Conservation (phyloP, 495 filamentous ascomycete species). For the Tetracladium marchalianum region DNA sequence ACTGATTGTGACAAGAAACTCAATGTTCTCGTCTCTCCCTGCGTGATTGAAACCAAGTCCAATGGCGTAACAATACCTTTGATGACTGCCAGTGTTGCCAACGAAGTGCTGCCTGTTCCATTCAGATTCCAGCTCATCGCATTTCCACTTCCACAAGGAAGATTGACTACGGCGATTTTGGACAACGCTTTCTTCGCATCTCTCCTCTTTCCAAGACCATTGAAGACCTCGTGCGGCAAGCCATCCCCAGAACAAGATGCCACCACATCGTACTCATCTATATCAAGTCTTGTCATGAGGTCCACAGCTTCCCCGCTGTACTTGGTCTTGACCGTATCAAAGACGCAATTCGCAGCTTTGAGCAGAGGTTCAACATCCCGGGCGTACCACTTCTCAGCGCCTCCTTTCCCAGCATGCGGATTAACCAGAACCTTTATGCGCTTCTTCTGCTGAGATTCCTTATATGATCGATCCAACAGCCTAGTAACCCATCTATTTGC, state of each 20-base stretch:
- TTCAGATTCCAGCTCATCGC: conserved; percentile 86
- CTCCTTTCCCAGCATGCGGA: conserved; percentile 78
- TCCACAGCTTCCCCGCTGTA: conserved; percentile 69
- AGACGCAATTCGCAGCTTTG: conserved; percentile 64
- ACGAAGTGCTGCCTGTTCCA: conserved; percentile 64
- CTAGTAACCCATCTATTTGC: conserved; percentile 50
- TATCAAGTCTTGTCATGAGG: conserved; percentile 69
- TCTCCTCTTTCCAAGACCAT: conserved; percentile 67
- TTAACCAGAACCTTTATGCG: conserved; percentile 84
- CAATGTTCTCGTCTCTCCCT: conserved; percentile 57
- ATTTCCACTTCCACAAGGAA: conserved; percentile 91
- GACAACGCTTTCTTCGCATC: conserved; percentile 66
- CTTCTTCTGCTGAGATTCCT: conserved; percentile 55
- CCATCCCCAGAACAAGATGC: conserved; percentile 91
- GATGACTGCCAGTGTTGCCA: conserved; percentile 71
- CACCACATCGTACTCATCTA: conserved; percentile 70
- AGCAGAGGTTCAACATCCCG: conserved; percentile 74
- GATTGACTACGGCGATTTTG: conserved; percentile 75
- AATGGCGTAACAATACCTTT: conserved; percentile 76
- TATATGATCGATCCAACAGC: conserved; percentile 64
- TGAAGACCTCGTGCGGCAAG: conserved; percentile 87
- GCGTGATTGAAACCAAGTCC: conserved; percentile 81
- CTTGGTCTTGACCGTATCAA: conserved; percentile 67
- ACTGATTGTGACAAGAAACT: conserved; percentile 89
- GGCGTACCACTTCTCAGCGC: conserved; percentile 62